Conservation (phyloP, 371 early-diverging fungal genomes). For the Lichtheimia ramosa region DNA sequence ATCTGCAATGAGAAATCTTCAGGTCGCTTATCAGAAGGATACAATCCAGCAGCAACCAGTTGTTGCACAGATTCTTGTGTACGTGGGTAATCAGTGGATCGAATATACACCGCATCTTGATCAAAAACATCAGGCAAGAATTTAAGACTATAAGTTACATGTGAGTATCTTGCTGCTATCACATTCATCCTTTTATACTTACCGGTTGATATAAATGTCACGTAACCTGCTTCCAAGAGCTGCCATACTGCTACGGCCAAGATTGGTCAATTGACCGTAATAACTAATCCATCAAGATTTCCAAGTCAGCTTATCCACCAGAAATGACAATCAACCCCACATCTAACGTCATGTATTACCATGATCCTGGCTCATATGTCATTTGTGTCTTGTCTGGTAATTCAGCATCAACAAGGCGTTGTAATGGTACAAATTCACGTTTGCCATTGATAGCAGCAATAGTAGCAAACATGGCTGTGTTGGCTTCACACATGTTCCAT, state of each 20-base stretch:
- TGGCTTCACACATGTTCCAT: conserved; percentile 58
- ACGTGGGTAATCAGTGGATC: conserved; percentile 70
- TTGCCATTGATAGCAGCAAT: conserved; percentile 26
- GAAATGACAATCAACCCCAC: no score
- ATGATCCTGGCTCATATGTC: conserved; percentile 29
- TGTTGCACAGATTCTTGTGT: conserved; percentile 78
- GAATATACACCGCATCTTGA: conserved; percentile 53
- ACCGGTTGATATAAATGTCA: conserved; percentile 63
- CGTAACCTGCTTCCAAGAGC: conserved; percentile 60
- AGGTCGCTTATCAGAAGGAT: conserved; percentile 45
- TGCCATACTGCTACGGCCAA: conserved; percentile 66
- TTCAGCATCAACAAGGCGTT: conserved; percentile 35
- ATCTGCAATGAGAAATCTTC: conserved; percentile 32
- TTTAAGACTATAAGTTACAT: conserved; percentile 21
- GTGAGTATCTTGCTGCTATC: no score
- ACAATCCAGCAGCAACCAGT: conserved; percentile 63
- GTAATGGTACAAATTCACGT: conserved; percentile 17
- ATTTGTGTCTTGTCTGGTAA: conserved; percentile 10
- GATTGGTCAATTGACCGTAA: conserved; percentile 77
- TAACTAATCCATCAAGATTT: conserved; percentile 34
- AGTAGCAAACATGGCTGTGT: conserved; percentile 46
- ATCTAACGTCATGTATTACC: conserved; percentile 20
- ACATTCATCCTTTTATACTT: conserved; percentile 12
- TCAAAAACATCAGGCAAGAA: conserved; percentile 44
- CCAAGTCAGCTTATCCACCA: background rate